Percentiles rank a stretch among this genome's conserved stretches.
phyloP scores from a whole-genome alignment of 2,329 filamentous ascomycete species.

The Clonostachys rhizophaga region DNA sequence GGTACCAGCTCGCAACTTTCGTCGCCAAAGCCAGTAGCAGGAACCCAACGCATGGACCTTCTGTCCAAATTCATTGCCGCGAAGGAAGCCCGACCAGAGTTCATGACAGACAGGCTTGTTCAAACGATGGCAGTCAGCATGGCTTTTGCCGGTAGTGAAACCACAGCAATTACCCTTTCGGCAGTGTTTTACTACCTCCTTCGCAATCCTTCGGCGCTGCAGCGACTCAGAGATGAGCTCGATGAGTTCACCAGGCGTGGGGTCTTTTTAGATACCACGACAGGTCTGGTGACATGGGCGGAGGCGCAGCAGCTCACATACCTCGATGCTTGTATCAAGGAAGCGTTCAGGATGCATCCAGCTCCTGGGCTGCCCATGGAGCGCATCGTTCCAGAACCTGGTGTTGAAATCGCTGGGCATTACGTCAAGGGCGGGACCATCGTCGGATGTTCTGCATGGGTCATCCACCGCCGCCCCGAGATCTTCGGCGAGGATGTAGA shows the following conservation, averaged over 20 bases:
- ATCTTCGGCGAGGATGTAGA: slow-evolving; percentile 67
- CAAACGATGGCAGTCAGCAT: slow-evolving; percentile 63
- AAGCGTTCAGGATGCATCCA: slow-evolving; percentile 73
- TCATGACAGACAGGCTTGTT: slow-evolving; percentile 67
- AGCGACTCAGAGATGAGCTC: slow-evolving; percentile 55
- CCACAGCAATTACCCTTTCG: slow-evolving; percentile 69
- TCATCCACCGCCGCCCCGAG: slow-evolving; percentile 64
- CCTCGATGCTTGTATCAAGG: slow-evolving; percentile 73
- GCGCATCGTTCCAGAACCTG: slow-evolving; percentile 62
- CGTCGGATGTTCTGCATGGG: slow-evolving; percentile 72
- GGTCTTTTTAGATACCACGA: slow-evolving; percentile 41
- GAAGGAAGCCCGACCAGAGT: slow-evolving; percentile 60
- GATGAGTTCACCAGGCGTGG: slow-evolving; percentile 52
- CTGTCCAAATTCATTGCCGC: slow-evolving; percentile 70
- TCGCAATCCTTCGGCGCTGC: slow-evolving; percentile 52
- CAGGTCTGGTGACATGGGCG: slow-evolving; percentile 62
- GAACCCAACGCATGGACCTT: slow-evolving; percentile 47
- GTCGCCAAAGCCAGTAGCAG: slow-evolving; percentile 25
- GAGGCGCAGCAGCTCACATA: slow-evolving; percentile 69
- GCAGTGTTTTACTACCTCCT: slow-evolving; percentile 72
- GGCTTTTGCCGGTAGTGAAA: slow-evolving; percentile 73
- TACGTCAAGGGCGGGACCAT: slow-evolving; percentile 66
- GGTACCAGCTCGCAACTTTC: slow-evolving; percentile 16
- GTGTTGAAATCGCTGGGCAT: slow-evolving; percentile 58
- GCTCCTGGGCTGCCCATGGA: slow-evolving; percentile 70